Evolutionary conservation across 768 basidiomycete genomes (phyloP), one percentile per base, ranked within the genome.

Genomic region (Pisolithus microcarpus): DNA sequence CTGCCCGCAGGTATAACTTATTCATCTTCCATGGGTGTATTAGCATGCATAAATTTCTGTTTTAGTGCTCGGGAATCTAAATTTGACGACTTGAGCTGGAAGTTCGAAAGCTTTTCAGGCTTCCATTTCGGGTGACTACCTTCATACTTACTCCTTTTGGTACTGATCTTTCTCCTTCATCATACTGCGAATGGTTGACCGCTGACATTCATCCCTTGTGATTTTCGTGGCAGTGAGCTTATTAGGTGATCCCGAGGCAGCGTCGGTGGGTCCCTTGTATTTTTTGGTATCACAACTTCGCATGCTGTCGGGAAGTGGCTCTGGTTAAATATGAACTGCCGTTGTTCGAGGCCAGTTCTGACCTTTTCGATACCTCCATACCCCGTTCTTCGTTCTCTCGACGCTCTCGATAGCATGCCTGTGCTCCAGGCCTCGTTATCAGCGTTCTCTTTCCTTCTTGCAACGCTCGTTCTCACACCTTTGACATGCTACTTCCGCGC

Each of bases 371-470:
- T 63, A 53, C 46, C 57, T 5, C 2, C 43, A 43, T n/a, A n/a
- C 57, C 13, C 11, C 44, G 23, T 42, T 46, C 49, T 49, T 54
- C 49, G n/a, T 37, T 55, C 36, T 31, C 31, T 34, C 16, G 30
- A 34, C 38, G 49, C 48, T 50, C 45, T 18, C 7, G 7, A 26
- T 42, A 56, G 40, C 50, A 30, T 53, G 26, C 15, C 50, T 42
- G 38, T 28, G 16, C 68, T 67, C 63, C 52, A 61, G 45, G 39
- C 54, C 40, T 75, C 53, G 43, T 49, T 77, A 40, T 63, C 71
- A 38, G 67, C 63, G 23, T 51, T 78, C 34, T 76, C 78, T 19
- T 73, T 82, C 56, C 51, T 74, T 38, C 77, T 71, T 56, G 66
- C 66, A n/a, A 61, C 49, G 26, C 55, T 79, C 44, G 54, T 74